Evolutionary conservation across 2,329 filamentous ascomycete species (phyloP).

Genomic region (Arthrocladium fulminans): DNA sequence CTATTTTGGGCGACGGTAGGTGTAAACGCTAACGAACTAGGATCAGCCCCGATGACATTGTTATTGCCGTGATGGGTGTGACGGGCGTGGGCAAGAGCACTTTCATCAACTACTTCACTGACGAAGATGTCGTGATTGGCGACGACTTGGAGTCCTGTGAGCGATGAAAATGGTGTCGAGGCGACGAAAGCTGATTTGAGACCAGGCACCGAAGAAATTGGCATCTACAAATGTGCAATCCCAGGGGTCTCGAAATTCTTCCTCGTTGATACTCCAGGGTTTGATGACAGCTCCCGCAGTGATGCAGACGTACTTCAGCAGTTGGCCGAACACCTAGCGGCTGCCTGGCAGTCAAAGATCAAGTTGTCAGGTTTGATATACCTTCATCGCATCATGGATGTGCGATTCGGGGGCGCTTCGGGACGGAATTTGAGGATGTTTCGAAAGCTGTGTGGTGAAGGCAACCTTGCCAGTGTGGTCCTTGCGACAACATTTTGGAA

Average conservation of each 20-base stretch:
- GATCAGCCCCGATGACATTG: slow-evolving; percentile 10
- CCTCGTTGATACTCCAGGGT: slow-evolving; percentile 37
- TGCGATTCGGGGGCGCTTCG: slow-evolving; percentile 27
- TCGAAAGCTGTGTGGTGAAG: slow-evolving; percentile 31
- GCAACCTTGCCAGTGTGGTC: not conserved
- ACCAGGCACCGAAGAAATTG: slow-evolving; percentile 12
- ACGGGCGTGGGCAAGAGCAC: slow-evolving; percentile 35
- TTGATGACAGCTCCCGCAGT: slow-evolving; percentile 30
- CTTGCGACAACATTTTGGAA: not conserved
- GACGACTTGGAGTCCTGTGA: slow-evolving; percentile 27
- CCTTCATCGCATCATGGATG: slow-evolving; percentile 32
- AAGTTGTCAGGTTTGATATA: slow-evolving; percentile 30
- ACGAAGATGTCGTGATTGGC: slow-evolving; percentile 23
- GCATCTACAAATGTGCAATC: slow-evolving; percentile 17
- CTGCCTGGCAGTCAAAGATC: slow-evolving; percentile 13
- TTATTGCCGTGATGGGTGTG: slow-evolving; percentile 35
- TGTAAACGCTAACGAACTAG: no score
- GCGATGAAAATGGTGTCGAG: slow-evolving; percentile 10
- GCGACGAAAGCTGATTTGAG: not conserved
- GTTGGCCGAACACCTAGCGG: slow-evolving; percentile 20
- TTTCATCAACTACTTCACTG: slow-evolving; percentile 26
- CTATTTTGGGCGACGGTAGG: no score
- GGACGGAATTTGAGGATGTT: slow-evolving; percentile 32
- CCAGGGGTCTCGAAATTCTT: slow-evolving; percentile 13
- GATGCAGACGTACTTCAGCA: slow-evolving; percentile 32